A percentile compares a stretch with the other conserved stretches of the same genome.
Evolutionary conservation across 2,329 filamentous ascomycete genomes (phyloP).

Genomic region (Colletotrichum chrysophilum): DNA sequence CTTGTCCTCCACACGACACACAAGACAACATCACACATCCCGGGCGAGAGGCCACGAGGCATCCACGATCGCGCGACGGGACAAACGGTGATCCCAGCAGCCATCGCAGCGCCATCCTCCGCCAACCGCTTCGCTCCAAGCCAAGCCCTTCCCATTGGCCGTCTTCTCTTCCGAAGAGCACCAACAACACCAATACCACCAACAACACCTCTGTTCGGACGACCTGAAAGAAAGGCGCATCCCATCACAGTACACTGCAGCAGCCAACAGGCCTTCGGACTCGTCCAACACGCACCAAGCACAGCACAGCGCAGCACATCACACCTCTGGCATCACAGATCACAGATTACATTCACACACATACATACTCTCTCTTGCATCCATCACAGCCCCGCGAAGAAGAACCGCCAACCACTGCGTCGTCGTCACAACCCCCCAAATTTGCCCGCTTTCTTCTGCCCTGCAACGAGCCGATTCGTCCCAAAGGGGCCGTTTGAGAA

Average conservation of each 20-base stretch:
- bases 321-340: not conserved
- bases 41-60: slow-evolving; percentile 21
- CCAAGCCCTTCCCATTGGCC: not conserved
- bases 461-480: slow-evolving; percentile 4
- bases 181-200: not conserved
- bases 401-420: not conserved
- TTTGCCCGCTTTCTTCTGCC: slow-evolving; percentile 21
- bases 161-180: not conserved
- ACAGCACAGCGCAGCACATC: not conserved
- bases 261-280: not conserved
- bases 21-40: not conserved
- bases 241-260: slow-evolving; percentile 1
- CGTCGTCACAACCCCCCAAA: not conserved
- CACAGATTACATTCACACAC: not conserved
- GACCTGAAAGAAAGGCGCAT: not conserved
- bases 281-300: not conserved
- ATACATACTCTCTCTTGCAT: not conserved
- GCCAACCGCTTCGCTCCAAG: not conserved
- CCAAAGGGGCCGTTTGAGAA: not conserved
- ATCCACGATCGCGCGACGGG: slow-evolving; percentile 17
- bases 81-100: slow-evolving; percentile 11
- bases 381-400: not conserved
- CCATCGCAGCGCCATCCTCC: not conserved
- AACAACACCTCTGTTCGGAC: not conserved
- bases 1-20: not conserved